phyloP scores from a whole-genome alignment of 257 asterid genomes.

The Coffea canephora region DNA sequence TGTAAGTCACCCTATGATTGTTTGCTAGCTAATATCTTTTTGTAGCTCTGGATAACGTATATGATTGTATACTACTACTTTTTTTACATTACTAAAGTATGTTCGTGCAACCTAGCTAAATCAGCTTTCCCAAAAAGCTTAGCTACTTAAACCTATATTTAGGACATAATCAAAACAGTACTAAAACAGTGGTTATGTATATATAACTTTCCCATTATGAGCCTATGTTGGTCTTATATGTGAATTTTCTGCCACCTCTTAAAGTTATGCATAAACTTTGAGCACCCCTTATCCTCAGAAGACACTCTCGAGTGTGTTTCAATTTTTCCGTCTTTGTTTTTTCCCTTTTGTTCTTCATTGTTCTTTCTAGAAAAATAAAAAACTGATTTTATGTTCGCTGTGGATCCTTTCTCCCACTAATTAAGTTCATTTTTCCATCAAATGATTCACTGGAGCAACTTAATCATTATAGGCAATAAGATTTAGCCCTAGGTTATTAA shows the following conservation, averaged over 20 bases:
- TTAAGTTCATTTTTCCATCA: conserved; percentile 6
- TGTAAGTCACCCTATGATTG: conserved; percentile 17
- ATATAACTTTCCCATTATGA: background rate
- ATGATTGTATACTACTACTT: conserved; percentile 18
- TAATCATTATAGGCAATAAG: background rate
- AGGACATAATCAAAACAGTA: background rate
- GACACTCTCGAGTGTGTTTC: background rate
- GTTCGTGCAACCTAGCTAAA: conserved; percentile 10
- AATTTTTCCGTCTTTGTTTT: too few relatives aligned
- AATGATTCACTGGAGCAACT: background rate
- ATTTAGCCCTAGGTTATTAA: background rate
- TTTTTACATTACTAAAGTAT: conserved; percentile 7
- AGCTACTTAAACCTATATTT: background rate
- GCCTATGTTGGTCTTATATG: background rate
- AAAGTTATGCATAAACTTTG: background rate
- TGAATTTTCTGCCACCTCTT: background rate
- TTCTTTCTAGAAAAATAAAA: background rate
- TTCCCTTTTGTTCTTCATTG: background rate
- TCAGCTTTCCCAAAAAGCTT: conserved; percentile 9
- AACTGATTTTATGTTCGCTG: background rate
- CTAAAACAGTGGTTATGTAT: background rate
- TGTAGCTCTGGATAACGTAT: conserved; percentile 21
- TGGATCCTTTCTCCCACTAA: background rate
- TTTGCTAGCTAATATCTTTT: conserved; percentile 10
- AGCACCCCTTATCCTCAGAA: background rate